Evolutionary conservation across 768 basidiomycete genomes (phyloP).

Genomic region (Boletus sp.): DNA sequence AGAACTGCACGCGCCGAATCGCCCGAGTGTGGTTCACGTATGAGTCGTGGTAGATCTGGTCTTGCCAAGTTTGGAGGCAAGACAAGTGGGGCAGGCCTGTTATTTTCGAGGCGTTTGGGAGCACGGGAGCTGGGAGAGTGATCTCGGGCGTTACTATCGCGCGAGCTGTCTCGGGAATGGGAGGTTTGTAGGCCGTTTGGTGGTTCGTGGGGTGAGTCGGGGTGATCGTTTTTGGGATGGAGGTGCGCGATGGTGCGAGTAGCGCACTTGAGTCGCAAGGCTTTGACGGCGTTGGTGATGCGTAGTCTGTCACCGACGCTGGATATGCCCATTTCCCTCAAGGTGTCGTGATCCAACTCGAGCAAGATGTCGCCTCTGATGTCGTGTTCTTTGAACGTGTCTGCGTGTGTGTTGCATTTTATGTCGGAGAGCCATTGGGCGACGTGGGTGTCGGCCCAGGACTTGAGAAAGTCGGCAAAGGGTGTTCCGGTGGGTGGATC

Average conservation of each 20-base stretch:
- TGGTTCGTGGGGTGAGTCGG: not conserved
- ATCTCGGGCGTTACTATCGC: constrained; percentile 16
- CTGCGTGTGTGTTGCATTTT: constrained; percentile 65
- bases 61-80: constrained; percentile 53
- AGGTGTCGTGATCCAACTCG: constrained; percentile 80
- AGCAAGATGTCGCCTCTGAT: constrained; percentile 89
- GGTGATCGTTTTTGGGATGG: not conserved
- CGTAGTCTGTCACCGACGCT: constrained; percentile 91
- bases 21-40: constrained; percentile 54
- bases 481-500: constrained; percentile 59
- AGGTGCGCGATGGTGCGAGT: constrained; percentile 7
- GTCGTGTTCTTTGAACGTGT: constrained; percentile 78
- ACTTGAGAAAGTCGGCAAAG: constrained; percentile 59
- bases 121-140: constrained; percentile 31
- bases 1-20: constrained; percentile 45
- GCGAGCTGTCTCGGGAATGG: constrained; percentile 26
- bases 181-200: constrained; percentile 1
- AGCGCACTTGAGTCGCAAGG: constrained; percentile 59
- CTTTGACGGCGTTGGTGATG: constrained; percentile 81
- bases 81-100: constrained; percentile 79
- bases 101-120: constrained; percentile 52
- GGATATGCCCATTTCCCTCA: constrained; percentile 87
- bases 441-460: constrained; percentile 73
- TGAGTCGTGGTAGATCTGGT: constrained; percentile 67
- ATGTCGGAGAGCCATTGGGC: constrained; percentile 76